phyloP scores from a whole-genome alignment of 805 yeast species.

The Alloascoidea hylecoeti region DNA sequence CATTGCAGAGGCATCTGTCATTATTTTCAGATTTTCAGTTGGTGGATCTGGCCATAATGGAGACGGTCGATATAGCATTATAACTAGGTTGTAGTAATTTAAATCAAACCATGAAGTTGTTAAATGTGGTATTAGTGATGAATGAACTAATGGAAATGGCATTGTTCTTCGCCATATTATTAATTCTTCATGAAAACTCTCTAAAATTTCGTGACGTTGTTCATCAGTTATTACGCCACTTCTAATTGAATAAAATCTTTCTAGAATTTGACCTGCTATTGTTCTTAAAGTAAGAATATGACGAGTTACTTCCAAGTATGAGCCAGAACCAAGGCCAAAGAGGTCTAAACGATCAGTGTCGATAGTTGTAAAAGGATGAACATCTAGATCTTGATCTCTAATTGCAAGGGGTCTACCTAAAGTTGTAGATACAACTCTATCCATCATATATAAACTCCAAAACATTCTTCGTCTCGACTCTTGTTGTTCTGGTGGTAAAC shows the following conservation, averaged over 20 bases:
- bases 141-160: slow-evolving; percentile 9
- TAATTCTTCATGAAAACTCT: slow-evolving; percentile 18
- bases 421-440: slow-evolving; percentile 28
- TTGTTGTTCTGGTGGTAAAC: slow-evolving; percentile 8
- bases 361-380: slow-evolving; percentile 24
- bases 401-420: slow-evolving; percentile 34
- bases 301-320: slow-evolving; percentile 7
- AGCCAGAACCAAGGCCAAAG: background rate
- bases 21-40: slow-evolving; percentile 5
- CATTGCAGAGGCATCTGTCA: slow-evolving; percentile 9
- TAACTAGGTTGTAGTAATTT: slow-evolving; percentile 9
- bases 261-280: slow-evolving; percentile 32
- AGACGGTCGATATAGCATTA: slow-evolving; percentile 10
- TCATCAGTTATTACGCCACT: slow-evolving; percentile 15
- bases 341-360: slow-evolving; percentile 4
- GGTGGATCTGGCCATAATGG: slow-evolving; percentile 10
- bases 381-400: slow-evolving; percentile 34
- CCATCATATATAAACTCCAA: slow-evolving; percentile 14
- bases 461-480: slow-evolving; percentile 12
- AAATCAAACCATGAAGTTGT: slow-evolving; percentile 11
- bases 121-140: slow-evolving; percentile 9
- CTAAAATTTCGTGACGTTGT: slow-evolving; percentile 19
- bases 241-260: slow-evolving; percentile 29
- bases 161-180: slow-evolving; percentile 9
- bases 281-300: slow-evolving; percentile 26